Evolutionary conservation across 2,329 filamentous ascomycete genomes (phyloP).

Genomic region (Botryosphaeria dothidea): DNA sequence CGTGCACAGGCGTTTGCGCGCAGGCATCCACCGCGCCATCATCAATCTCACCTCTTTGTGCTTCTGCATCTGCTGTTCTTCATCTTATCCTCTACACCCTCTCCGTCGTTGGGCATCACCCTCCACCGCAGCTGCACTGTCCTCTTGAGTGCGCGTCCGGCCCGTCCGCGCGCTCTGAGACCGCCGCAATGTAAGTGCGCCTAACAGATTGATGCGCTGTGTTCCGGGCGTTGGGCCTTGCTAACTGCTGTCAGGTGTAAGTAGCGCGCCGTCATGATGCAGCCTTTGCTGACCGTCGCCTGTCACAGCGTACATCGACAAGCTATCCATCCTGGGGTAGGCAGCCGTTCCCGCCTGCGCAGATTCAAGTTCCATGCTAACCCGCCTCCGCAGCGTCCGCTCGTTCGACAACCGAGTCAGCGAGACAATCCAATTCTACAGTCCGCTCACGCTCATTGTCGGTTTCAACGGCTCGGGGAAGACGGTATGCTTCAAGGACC

Average conservation of each 20-base stretch:
- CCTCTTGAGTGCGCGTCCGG: not conserved
- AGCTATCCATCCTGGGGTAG: slow-evolving; percentile 79
- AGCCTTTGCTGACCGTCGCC: not conserved
- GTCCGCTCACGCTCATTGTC: slow-evolving; percentile 92
- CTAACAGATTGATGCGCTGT: not conserved
- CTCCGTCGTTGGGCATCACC: not conserved
- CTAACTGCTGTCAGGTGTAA: slow-evolving; percentile 17
- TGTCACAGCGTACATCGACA: slow-evolving; percentile 75
- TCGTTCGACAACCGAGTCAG: slow-evolving; percentile 77
- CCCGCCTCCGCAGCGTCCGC: slow-evolving; percentile 55
- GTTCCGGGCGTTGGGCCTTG: not conserved
- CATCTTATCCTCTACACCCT: not conserved
- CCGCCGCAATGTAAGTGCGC: slow-evolving; percentile 8
- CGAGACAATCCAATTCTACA: slow-evolving; percentile 84
- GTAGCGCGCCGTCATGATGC: not conserved
- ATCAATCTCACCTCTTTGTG: not conserved
- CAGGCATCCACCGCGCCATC: not conserved
- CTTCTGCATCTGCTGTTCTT: not conserved
- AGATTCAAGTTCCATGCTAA: not conserved
- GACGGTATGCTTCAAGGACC: slow-evolving; percentile 55
- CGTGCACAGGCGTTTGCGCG: not conserved
- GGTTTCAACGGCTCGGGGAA: slow-evolving; percentile 97
- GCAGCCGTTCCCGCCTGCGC: slow-evolving; percentile 16
- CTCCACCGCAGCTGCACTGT: not conserved
- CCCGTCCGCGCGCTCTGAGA: not conserved